Percentiles rank a stretch among this genome's conserved stretches.
Evolutionary conservation across 2,329 filamentous ascomycete genomes (phyloP).

Genomic region (Helminthosporium solani): DNA sequence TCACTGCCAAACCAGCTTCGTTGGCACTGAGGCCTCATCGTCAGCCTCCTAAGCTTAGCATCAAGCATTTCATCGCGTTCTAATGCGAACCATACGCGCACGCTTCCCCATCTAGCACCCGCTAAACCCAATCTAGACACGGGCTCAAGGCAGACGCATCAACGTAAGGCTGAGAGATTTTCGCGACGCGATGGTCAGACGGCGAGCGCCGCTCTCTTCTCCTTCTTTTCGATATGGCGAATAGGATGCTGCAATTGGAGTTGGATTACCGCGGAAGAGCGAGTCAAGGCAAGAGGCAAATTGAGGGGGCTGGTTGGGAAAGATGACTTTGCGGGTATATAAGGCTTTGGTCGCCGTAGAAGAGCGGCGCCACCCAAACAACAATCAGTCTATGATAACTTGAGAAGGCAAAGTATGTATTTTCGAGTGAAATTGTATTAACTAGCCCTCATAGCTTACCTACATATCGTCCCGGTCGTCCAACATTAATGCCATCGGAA

Average conservation of each 20-base stretch:
- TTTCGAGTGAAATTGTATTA: not conserved
- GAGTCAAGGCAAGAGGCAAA: conserved; percentile 3
- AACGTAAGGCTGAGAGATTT: conserved; percentile 7
- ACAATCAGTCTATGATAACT: too few relatives aligned
- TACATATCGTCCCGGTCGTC: not conserved
- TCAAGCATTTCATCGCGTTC: not conserved
- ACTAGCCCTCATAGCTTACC: not conserved
- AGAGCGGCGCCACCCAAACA: not conserved
- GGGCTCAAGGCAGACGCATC: conserved; percentile 10
- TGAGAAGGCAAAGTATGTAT: too few relatives aligned
- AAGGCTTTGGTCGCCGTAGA: not conserved
- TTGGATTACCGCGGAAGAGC: not conserved
- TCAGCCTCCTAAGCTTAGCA: too few relatives aligned
- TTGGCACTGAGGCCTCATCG: not conserved
- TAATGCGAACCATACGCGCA: conserved; percentile 5
- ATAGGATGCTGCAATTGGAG: conserved; percentile 1
- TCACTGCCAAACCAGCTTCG: too few relatives aligned
- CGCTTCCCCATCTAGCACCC: not conserved
- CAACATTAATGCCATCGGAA: conserved; percentile 4
- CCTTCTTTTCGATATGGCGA: conserved; percentile 4
- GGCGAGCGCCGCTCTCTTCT: conserved; percentile 3
- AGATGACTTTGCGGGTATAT: not conserved
- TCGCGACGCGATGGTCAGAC: conserved; percentile 11
- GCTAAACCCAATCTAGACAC: conserved; percentile 3
- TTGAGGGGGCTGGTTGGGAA: not conserved